Evolutionary conservation across 2,329 filamentous ascomycete species (phyloP), one percentile per base, ranked within the genome.

Genomic region (Orbilia quercus): DNA sequence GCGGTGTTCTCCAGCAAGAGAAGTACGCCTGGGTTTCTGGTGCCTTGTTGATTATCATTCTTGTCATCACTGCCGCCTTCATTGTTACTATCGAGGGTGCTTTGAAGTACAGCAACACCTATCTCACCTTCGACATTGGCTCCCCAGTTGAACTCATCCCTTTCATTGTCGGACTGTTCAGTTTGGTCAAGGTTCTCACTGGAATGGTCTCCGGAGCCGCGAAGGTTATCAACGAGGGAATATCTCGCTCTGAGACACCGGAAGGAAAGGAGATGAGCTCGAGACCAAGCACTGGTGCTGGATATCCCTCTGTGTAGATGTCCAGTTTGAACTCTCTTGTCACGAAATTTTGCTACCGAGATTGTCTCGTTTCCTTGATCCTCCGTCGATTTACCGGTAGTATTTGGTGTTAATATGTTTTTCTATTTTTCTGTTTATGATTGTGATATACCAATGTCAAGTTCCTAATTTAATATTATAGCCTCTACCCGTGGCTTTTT

Each of bases 11-110:
- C 16, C 64, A 69, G 34, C 70, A 74, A 38, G 70, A 74, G 4
- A 74, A 63, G 23, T 74, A 74, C 28, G 63, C 70, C 50, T 73
- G 69, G 69, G 60, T 73, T 18, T 73, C 69, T 25, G 70, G 70
- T 14, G 63, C 63, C 18, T 42, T 74, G 50, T 53, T 74, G 34
- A 18, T 74, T 4, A 25, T 74, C 44, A 58, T 64, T 48, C 16
- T 74, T 20, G 25, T 64, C 40, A 20, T 74, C 50, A 36, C 63
- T 6, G 62, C 70, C 18, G 70, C 63, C 7, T 74, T 74, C 47
- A 74, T 74, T 11, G 64, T 51, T 25, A 74, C 70, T 9, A 23
- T 74, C 23, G 70, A 74, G 28, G 53, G 57, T 11, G 44, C 70
- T 2, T 36, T 74, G 44, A 74, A 64, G 44, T 74, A 74, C 50